Base-by-base conservation (phyloP, 2,329 filamentous ascomycete species). In the Pestalotiopsis sp. region DNA sequence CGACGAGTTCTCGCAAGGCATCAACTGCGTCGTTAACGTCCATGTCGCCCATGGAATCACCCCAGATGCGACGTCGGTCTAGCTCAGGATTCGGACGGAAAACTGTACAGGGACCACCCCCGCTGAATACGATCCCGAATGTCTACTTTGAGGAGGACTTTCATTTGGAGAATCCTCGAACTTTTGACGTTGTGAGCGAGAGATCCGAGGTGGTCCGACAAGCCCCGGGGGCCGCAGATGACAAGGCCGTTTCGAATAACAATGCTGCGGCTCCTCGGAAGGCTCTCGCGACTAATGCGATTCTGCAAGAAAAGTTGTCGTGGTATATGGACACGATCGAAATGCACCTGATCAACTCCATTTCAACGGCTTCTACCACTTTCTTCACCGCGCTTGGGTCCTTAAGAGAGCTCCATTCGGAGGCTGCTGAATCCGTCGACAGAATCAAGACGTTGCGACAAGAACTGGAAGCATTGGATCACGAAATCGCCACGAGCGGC, bases 271-370 rank as follows among this genome's bases (percentile, higher is more conserved):
- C 87, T 12, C 90, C 92, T 9, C 89, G 95, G 70, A 98, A 98
- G 78, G 93, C 93, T 1, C 84, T 99, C 36, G 95, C 95, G 7
- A 98, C 95, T 0, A 99, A 99, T 80, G 96, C 96, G 0, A 99
- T 99, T 69, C 80, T 99, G 45, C 96, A 99, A 78, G 96, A 99
- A 80, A 99, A 99, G 80, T 85, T 99, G 13, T 98, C 96, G 0
- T 99, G 96, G 96, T 99, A 99, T 79, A 97, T 99, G 94, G 96
- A 99, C 78, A 99, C 96, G 0, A 94, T 99, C 25, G 96, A 99
- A 78, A 94, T 99, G 67, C 96, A 99, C 78, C 85, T 99, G 7
- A 98, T 99, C 74, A 94, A 93, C 40, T 97, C 95, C 0, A 99
- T 99, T 71, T 98, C 95, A 2, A 94, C 93, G 0, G 96, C 96